These are phyloP conservation scores for Sanghuangporus weigelae DNA, from an alignment of 1,284 basidiomycete species.

Conservation along the genomic window DNA sequence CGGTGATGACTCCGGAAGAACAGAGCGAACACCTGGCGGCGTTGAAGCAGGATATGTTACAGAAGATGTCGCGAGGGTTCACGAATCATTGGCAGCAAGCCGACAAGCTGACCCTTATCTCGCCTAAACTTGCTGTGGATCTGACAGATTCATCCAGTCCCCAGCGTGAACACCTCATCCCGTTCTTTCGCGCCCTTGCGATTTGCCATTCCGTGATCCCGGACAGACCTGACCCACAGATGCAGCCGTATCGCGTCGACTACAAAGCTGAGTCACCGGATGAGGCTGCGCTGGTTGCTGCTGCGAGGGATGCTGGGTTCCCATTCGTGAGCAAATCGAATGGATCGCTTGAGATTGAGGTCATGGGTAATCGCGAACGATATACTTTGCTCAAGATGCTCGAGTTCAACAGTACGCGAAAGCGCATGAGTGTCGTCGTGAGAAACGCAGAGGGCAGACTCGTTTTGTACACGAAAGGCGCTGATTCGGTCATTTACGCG, in stretches of 20 bases:
- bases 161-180: conserved; percentile 67
- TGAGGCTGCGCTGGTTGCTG: conserved; percentile 90
- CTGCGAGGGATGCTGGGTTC: conserved; percentile 90
- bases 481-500: conserved; percentile 91
- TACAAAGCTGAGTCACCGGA: conserved; percentile 98
- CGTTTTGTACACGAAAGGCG: conserved; percentile 92
- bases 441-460: conserved; percentile 79
- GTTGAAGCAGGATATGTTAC: conserved; percentile 78
- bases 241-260: conserved; percentile 64
- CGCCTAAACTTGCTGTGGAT: conserved; percentile 78
- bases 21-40: conserved; percentile 58
- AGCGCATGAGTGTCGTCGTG: conserved; percentile 90
- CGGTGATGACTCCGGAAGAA: conserved; percentile 63
- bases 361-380: conserved; percentile 83
- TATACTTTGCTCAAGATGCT: conserved; percentile 78
- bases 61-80: conserved; percentile 70
- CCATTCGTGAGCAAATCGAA: conserved; percentile 81
- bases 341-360: conserved; percentile 82
- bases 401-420: conserved; percentile 92
- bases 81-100: conserved; percentile 86
- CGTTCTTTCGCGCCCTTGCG: conserved; percentile 89
- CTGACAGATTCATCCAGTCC: conserved; percentile 56
- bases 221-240: conserved; percentile 62
- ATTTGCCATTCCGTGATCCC: conserved; percentile 90
- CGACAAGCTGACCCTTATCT: conserved; percentile 85